A percentile compares a stretch with the other conserved stretches of the same genome.
These are phyloP conservation scores for Xylaria sp. DNA, from an alignment of 2,329 filamentous ascomycete genomes.

Conservation along the genomic window DNA sequence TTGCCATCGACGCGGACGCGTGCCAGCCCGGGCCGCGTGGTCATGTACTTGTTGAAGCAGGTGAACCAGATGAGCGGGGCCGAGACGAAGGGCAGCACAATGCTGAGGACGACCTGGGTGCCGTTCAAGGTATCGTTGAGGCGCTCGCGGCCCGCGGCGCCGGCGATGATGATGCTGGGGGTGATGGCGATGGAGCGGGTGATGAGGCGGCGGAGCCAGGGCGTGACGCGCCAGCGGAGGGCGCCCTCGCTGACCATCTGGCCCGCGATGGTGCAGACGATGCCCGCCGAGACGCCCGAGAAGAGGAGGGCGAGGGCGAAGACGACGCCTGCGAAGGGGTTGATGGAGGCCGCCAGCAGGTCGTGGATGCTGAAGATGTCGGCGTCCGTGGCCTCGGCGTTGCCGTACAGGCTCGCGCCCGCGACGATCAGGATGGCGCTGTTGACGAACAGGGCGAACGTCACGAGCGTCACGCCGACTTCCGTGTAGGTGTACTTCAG, in stretches of 20 bases:
- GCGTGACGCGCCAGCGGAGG: constrained; percentile 76
- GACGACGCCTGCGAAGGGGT: constrained; percentile 81
- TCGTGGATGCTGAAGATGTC: constrained; percentile 87
- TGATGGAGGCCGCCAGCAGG: constrained; percentile 75
- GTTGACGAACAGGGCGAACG: constrained; percentile 87
- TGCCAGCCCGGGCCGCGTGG: constrained; percentile 63
- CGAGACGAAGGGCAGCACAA: constrained; percentile 84
- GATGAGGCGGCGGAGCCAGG: constrained; percentile 82
- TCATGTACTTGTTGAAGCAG: constrained; percentile 83
- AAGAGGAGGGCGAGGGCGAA: constrained; percentile 85
- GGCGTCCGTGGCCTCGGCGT: constrained; percentile 70
- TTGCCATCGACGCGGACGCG: constrained; percentile 50
- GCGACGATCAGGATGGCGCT: constrained; percentile 84
- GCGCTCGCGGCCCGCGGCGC: constrained; percentile 76
- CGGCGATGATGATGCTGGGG: constrained; percentile 85
- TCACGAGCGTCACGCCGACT: constrained; percentile 77
- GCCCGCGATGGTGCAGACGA: constrained; percentile 89
- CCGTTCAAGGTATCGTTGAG: constrained; percentile 78
- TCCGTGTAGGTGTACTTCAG: constrained; percentile 80
- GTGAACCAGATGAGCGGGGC: constrained; percentile 90
- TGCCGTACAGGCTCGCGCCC: constrained; percentile 77
- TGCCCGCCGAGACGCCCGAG: constrained; percentile 82
- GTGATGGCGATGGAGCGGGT: constrained; percentile 84
- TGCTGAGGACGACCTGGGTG: constrained; percentile 80
- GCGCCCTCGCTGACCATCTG: constrained; percentile 91